Conservation (phyloP, 225 moss, liverwort and hornwort genomes). For the Neckera pumila region DNA sequence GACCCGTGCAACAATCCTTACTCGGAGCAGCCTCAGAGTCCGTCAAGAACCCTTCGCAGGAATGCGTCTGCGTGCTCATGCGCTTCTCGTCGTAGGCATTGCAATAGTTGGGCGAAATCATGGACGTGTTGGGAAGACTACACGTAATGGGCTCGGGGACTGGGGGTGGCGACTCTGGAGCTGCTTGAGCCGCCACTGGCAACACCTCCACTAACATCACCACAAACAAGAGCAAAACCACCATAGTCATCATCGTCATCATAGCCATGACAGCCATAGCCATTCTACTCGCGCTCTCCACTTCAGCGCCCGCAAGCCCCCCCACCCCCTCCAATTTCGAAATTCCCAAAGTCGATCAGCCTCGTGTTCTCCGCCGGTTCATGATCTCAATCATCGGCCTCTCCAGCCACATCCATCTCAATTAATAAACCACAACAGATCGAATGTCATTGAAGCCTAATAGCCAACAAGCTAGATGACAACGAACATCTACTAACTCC, state of each 20-base stretch:
- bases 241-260: background rate
- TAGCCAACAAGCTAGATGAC: background rate
- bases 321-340: background rate
- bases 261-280: background rate
- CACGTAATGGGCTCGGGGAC: background rate
- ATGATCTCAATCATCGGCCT: background rate
- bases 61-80: background rate
- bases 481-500: background rate
- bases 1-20: constrained; percentile 7
- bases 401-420: background rate
- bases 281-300: background rate
- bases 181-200: background rate
- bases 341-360: background rate
- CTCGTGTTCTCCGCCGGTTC: background rate
- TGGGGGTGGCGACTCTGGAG: background rate
- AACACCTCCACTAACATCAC: background rate
- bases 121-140: constrained; percentile 1
- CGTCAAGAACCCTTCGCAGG: constrained; percentile 16
- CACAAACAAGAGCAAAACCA: background rate
- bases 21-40: background rate
- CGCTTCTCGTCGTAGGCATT: constrained; percentile 14
- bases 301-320: background rate
- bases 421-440: background rate
- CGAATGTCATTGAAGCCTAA: background rate
- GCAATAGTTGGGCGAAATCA: constrained; percentile 27